Percentiles rank a stretch among this genome's conserved stretches.
Conservation (phyloP, 768 basidiomycete genomes). For the Dioszegia crocea region DNA sequence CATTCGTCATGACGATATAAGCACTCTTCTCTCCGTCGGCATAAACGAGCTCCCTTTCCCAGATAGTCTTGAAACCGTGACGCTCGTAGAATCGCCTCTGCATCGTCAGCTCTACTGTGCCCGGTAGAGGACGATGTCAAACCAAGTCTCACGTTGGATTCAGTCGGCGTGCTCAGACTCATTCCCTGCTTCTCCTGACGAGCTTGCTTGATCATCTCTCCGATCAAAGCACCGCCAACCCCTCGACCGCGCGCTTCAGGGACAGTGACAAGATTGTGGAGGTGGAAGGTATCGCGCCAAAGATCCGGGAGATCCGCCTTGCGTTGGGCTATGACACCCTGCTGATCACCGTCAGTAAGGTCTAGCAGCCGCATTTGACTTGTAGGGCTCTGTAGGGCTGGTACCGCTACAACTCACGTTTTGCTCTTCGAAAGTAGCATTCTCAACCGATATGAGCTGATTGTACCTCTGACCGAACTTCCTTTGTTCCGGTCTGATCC, state of each 20-base stretch:
- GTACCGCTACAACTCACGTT: neutral
- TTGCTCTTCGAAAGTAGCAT: neutral
- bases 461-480: neutral
- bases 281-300: neutral
- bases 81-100: neutral
- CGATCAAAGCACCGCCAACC: neutral
- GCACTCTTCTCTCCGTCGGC: neutral
- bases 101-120: neutral
- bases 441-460: neutral
- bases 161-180: neutral
- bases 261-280: neutral
- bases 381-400: too few species aligned
- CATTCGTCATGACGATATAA: neutral
- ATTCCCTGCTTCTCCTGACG: neutral
- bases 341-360: neutral
- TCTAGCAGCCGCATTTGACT: too few species aligned
- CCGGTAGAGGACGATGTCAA: neutral
- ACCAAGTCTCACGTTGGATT: neutral
- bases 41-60: neutral
- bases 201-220: neutral
- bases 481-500: constrained; percentile 1
- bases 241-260: neutral
- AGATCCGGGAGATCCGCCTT: neutral
- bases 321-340: neutral
- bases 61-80: neutral